A percentile compares a stretch with the other conserved stretches of the same genome.
phyloP scores from a whole-genome alignment of 2,329 filamentous ascomycete genomes.

The Aspergillus terreus region DNA sequence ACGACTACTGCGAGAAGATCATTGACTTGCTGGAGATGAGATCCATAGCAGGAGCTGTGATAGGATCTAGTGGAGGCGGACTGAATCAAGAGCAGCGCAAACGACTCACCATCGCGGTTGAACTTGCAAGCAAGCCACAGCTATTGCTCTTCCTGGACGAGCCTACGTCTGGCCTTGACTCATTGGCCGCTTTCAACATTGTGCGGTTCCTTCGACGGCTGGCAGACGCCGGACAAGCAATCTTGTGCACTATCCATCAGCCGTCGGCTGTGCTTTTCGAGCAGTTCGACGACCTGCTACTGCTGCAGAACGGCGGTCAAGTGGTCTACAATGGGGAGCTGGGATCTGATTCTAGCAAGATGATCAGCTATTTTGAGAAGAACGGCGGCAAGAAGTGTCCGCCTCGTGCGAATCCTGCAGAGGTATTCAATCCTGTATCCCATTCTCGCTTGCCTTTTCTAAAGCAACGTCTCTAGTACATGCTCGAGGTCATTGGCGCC shows the following conservation, averaged over 20 bases:
- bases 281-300: slow-evolving; percentile 77
- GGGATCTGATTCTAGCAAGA: slow-evolving; percentile 65
- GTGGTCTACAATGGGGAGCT: slow-evolving; percentile 87
- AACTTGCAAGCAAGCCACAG: slow-evolving; percentile 59
- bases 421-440: slow-evolving; percentile 32
- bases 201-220: slow-evolving; percentile 60
- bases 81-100: slow-evolving; percentile 65
- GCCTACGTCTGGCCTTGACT: slow-evolving; percentile 64
- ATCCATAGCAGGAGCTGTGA: slow-evolving; percentile 62
- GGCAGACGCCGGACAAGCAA: slow-evolving; percentile 74
- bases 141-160: slow-evolving; percentile 61
- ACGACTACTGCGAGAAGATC: slow-evolving; percentile 65
- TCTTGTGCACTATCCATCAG: slow-evolving; percentile 88
- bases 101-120: slow-evolving; percentile 61
- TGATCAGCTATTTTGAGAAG: slow-evolving; percentile 67
- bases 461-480: neutral
- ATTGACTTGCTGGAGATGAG: slow-evolving; percentile 67
- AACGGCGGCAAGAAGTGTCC: slow-evolving; percentile 59
- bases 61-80: slow-evolving; percentile 58
- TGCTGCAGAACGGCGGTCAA: slow-evolving; percentile 73
- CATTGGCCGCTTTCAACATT: slow-evolving; percentile 64
- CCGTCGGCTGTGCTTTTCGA: slow-evolving; percentile 83
- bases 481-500: slow-evolving; percentile 43
- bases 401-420: slow-evolving; percentile 65
- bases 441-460: neutral